phyloP scores from a whole-genome alignment of 2,329 filamentous ascomycete species.

The Colletotrichum liaoningense region DNA sequence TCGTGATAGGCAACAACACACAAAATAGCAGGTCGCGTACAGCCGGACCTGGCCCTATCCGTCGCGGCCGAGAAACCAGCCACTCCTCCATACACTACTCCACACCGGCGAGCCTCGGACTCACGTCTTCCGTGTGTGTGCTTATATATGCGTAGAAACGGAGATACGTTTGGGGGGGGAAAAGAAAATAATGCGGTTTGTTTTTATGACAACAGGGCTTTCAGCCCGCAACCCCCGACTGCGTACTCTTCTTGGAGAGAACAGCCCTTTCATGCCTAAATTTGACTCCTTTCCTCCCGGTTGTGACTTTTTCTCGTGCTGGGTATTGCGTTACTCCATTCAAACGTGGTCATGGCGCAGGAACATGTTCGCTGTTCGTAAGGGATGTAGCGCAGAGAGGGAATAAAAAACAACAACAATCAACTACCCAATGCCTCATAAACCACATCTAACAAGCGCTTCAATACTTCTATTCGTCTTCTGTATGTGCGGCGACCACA shows the following conservation, averaged over 20 bases:
- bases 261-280: slow-evolving; percentile 33
- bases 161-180: slow-evolving; percentile 16
- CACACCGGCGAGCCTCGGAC: neutral
- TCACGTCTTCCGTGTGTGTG: slow-evolving; percentile 6
- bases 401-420: slow-evolving; percentile 30
- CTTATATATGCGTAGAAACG: slow-evolving; percentile 27
- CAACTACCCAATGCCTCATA: slow-evolving; percentile 35
- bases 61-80: neutral
- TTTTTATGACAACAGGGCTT: neutral
- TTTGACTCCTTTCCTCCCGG: slow-evolving; percentile 35
- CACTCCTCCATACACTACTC: neutral
- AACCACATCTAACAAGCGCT: slow-evolving; percentile 22
- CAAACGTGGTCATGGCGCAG: slow-evolving; percentile 35
- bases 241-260: slow-evolving; percentile 31
- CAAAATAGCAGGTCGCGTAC: neutral
- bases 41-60: neutral
- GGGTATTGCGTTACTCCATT: slow-evolving; percentile 36
- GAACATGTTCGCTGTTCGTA: slow-evolving; percentile 24
- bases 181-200: slow-evolving; percentile 26
- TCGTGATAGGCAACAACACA: neutral
- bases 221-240: slow-evolving; percentile 6
- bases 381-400: slow-evolving; percentile 31
- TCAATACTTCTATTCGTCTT: slow-evolving; percentile 42
- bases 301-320: slow-evolving; percentile 33
- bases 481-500: neutral